Evolutionary conservation across 176 grass and related monocot genomes (phyloP).

Genomic region (Sorghum bicolor): DNA sequence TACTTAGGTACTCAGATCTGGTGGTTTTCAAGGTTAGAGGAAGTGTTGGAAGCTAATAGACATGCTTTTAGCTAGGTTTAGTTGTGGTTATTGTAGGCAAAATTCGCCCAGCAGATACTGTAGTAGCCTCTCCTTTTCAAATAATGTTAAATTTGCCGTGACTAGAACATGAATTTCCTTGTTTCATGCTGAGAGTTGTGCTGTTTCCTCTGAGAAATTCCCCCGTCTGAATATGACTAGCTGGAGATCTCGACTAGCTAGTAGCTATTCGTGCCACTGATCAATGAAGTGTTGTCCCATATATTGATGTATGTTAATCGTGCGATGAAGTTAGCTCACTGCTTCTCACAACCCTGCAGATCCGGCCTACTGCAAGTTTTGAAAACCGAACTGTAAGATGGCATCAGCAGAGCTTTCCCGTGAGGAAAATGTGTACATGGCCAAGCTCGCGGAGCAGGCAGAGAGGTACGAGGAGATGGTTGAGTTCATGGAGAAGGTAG

Average conservation of each 20-base stretch:
- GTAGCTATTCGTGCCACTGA: neutral
- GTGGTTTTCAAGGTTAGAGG: neutral
- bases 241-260: neutral
- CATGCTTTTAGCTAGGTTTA: neutral
- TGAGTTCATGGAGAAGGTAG: constrained; percentile 90
- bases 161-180: neutral
- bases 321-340: neutral
- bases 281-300: neutral
- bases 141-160: neutral
- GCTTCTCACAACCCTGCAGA: constrained; percentile 21
- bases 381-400: constrained; percentile 41
- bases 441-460: constrained; percentile 82
- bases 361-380: constrained; percentile 1
- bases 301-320: neutral
- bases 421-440: constrained; percentile 88
- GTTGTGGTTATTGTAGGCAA: neutral
- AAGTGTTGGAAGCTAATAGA: neutral
- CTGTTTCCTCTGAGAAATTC: neutral
- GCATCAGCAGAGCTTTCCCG: constrained; percentile 56
- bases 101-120: neutral
- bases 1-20: constrained; percentile 4
- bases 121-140: neutral
- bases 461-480: constrained; percentile 96
- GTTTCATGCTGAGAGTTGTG: neutral
- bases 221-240: neutral